Evolutionary conservation across 2,329 filamentous ascomycete genomes (phyloP).

Genomic region (Ascochyta lentis): DNA sequence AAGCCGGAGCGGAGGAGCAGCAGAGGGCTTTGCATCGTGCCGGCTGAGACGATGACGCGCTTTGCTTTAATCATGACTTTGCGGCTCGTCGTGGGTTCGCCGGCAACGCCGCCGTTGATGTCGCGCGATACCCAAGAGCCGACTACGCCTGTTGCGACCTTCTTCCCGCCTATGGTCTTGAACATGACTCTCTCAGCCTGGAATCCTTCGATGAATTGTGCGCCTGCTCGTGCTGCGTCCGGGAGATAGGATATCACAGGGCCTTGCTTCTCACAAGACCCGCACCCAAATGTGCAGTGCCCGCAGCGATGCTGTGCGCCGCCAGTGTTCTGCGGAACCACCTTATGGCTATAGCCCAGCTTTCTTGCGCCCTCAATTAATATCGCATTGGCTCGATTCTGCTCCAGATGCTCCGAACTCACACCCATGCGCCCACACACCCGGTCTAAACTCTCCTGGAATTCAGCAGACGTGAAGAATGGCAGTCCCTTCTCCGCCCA

Average conservation of each 20-base stretch:
- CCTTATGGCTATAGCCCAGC: conserved; percentile 72
- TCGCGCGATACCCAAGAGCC: conserved; percentile 80
- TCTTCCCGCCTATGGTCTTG: conserved; percentile 59
- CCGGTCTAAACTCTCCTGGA: conserved; percentile 78
- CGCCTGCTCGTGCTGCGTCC: conserved; percentile 77
- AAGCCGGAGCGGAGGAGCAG: conserved; percentile 80
- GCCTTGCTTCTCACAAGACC: conserved; percentile 76
- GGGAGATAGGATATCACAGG: conserved; percentile 79
- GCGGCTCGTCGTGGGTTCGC: conserved; percentile 60
- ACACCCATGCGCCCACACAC: conserved; percentile 84
- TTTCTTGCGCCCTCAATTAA: conserved; percentile 78
- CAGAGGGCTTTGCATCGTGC: conserved; percentile 77
- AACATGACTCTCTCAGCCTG: conserved; percentile 75
- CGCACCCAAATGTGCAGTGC: conserved; percentile 66
- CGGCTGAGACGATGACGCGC: conserved; percentile 79
- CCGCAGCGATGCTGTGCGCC: conserved; percentile 76
- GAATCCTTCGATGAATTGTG: conserved; percentile 85
- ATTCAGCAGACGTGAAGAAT: conserved; percentile 76
- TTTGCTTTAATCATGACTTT: conserved; percentile 77
- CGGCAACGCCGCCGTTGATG: conserved; percentile 63
- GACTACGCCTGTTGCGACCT: conserved; percentile 71
- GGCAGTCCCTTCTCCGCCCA: conserved; percentile 76
- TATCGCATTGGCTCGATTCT: conserved; percentile 74
- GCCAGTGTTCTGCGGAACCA: conserved; percentile 81
- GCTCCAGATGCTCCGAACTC: conserved; percentile 67